Evolutionary conservation across 371 early-diverging fungal species (phyloP), one percentile per base, ranked within the genome.

Genomic region (Gilbertella persicaria): DNA sequence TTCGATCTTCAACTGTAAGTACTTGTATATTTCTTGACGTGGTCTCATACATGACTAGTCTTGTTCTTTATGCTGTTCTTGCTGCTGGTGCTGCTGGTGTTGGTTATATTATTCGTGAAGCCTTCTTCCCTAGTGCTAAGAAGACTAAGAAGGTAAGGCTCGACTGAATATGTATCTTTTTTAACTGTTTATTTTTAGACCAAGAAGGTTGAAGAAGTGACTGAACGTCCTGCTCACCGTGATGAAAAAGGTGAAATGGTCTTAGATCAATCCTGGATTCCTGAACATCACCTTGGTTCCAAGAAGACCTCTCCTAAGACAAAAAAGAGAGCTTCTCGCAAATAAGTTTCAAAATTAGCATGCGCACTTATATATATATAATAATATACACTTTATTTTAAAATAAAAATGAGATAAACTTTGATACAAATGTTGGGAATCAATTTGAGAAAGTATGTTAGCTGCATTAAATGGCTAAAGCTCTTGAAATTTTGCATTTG

Each of bases 241-340:
- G 71, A 77, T 55, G 77, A 73, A 50, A 69, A 68, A 66, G 77
- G 77, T 42, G 59, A 77, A 13, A 66, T 77, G 73, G 70, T 77
- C 29, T 62, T 77, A 53, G 77, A 77, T 58, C 60, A 77, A 53
- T 71, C 77, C 21, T 77, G 77, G 77, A 77, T 77, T 41, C 77
- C 77, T 49, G 71, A 73, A 21, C 62, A 65, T 2, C 71, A 77
- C 24, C 67, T 71, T 10, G 67, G 64, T 50, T 61, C 69, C 38
- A 62, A 49, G 29, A 68, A 66, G 45, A 60, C 66, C 20, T 75
- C 76, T 48, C 73, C 76, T 36, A 71, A 69, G 55, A 54, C 54
- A 9, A 73, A 73, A 64, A 77, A 77, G 73, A 63, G 77, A 66
- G 9, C 67, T 47, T 46, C 56, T 17, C 49, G 48, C 43, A 55